Conservation (phyloP, 768 basidiomycete species). For the Termitomyces sp. region DNA sequence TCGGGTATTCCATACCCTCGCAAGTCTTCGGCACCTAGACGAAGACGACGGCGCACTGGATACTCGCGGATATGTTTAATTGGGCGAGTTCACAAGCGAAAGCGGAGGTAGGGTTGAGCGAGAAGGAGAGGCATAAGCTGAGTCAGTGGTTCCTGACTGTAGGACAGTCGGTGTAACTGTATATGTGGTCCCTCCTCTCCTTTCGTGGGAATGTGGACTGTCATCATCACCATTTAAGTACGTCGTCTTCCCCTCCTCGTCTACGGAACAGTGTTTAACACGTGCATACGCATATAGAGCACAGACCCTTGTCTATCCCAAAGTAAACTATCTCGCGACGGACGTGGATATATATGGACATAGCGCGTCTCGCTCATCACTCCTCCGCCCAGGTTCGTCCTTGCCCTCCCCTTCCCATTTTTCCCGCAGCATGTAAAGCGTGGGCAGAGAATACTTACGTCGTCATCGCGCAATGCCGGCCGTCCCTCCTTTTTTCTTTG, state of each 20-base stretch:
- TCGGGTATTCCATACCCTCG: constrained; percentile 49
- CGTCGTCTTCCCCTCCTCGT: not conserved
- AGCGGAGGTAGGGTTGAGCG: constrained; percentile 34
- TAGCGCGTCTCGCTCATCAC: constrained; percentile 33
- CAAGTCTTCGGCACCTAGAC: constrained; percentile 39
- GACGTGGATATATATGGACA: constrained; percentile 46
- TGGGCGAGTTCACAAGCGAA: constrained; percentile 45
- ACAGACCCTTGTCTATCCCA: constrained; percentile 44
- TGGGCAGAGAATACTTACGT: constrained; percentile 42
- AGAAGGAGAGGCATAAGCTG: constrained; percentile 42
- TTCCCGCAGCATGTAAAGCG: constrained; percentile 33
- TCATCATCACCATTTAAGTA: constrained; percentile 41
- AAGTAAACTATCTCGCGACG: constrained; percentile 52
- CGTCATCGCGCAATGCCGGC: constrained; percentile 48
- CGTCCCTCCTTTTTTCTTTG: too few species aligned
- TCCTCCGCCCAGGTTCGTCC: not conserved
- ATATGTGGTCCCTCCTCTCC: constrained; percentile 57
- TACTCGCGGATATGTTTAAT: constrained; percentile 30
- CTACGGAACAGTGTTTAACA: not conserved
- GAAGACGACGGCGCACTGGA: constrained; percentile 28
- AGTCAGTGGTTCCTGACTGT: constrained; percentile 31
- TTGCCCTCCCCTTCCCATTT: not conserved
- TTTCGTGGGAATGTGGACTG: constrained; percentile 52
- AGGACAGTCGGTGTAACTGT: constrained; percentile 44
- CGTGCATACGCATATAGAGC: constrained; percentile 23